Evolutionary conservation across 2,329 filamentous ascomycete genomes (phyloP), one percentile per base, ranked within the genome.

Genomic region (Colletotrichum agaves): DNA sequence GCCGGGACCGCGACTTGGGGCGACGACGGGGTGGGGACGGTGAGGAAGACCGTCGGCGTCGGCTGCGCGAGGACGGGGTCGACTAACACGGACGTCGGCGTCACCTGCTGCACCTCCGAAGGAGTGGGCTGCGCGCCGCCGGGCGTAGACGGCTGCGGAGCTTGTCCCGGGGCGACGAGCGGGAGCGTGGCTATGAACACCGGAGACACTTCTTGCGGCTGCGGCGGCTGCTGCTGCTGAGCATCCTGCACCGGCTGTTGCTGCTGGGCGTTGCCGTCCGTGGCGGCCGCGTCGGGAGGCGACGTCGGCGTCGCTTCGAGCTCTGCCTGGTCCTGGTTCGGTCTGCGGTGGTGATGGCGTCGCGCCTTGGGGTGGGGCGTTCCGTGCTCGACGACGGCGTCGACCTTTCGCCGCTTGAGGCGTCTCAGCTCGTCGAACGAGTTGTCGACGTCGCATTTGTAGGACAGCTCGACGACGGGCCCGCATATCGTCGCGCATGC

Each of bases 401-500:
- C 67, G 31, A 58, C 8, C 19, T 72, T 69, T 21, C 75, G 69
- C 70, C 76, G 75, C 71, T 72, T 73, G n/a, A 77, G 61, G 23
- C 71, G 71, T 47, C 71, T 67, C 44, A 72, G 63, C 57, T 74
- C 71, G 8, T 73, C 62, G 21, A 67, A 67, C 39, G 53, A 60
- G 49, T 62, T 59, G 27, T 72, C 70, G 35, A 74, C 55, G 69
- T 75, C 74, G 74, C 80, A 82, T 49, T 76, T 75, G 10, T 73
- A 73, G 35, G 78, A 78, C n/a, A 82, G 72, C 72, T 82, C 80
- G 63, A 82, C 79, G 55, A 82, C 77, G 58, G 80, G 80, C 4
- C 79, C 80, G 73, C 80, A 82, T 58, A 82, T 81, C 43, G 76
- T 77, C 39, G 78, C 78, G 65, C 80, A 82, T 59, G 74, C 73